These are phyloP conservation scores for Zanthoxylum bungeanum DNA, from an alignment of 345 rosid genomes.

Conservation along the genomic window DNA sequence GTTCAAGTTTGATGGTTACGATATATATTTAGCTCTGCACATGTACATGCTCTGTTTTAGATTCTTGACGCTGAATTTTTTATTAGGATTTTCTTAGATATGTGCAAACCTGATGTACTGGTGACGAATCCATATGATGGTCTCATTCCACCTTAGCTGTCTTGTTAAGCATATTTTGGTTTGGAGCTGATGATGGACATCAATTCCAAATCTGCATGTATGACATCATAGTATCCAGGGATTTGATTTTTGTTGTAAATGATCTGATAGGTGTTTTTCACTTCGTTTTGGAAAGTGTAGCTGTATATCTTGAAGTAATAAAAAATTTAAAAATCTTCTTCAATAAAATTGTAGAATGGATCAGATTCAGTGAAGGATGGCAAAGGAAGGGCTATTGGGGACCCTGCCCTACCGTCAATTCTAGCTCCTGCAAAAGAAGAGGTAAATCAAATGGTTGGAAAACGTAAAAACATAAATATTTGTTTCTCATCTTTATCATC, in stretches of 20 bases:
- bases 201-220: background rate
- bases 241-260: background rate
- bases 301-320: conserved; percentile 2
- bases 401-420: conserved; percentile 20
- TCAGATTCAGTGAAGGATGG: conserved; percentile 22
- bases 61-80: background rate
- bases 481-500: conserved; percentile 18
- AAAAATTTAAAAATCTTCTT: background rate
- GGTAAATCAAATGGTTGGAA: conserved; percentile 19
- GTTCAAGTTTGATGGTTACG: background rate
- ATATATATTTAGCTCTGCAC: background rate
- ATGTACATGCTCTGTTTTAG: background rate
- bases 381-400: conserved; percentile 20
- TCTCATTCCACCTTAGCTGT: background rate
- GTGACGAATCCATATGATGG: background rate
- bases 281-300: conserved; percentile 4
- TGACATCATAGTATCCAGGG: background rate
- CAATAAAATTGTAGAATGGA: conserved; percentile 33
- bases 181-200: background rate
- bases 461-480: conserved; percentile 20
- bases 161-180: background rate
- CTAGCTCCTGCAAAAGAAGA: conserved; percentile 17
- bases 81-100: background rate
- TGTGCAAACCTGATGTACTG: background rate
- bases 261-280: background rate